Conservation (phyloP, 805 yeast species). For the Kodamaea fukazawae region DNA sequence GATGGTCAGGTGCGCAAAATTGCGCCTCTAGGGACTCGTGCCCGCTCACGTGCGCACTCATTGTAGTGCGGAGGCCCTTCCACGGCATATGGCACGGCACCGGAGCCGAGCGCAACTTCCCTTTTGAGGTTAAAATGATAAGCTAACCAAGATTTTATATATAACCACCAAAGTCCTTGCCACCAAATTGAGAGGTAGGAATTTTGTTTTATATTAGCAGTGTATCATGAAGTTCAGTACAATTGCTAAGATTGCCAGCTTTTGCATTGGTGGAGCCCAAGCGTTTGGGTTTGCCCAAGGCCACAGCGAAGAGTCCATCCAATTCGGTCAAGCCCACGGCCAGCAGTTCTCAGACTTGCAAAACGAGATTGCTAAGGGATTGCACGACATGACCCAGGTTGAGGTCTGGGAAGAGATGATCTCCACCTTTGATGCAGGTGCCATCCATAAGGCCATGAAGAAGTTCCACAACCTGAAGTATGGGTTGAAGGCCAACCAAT, state of each 20-base stretch:
- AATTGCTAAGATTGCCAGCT: conserved; percentile 1
- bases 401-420: conserved; percentile 7
- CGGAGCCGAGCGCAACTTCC: neutral
- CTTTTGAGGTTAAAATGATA: neutral
- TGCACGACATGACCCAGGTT: neutral
- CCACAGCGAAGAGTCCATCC: conserved; percentile 1
- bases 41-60: neutral
- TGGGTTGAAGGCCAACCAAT: conserved; percentile 5
- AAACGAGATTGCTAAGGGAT: too few relatives aligned
- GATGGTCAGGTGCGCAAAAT: too few relatives aligned
- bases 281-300: conserved; percentile 3
- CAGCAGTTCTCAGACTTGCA: conserved; percentile 5
- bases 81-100: too few relatives aligned
- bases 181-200: neutral
- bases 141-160: neutral
- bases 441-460: conserved; percentile 6
- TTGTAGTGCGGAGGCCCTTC: too few relatives aligned
- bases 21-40: too few relatives aligned
- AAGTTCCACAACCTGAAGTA: conserved; percentile 5
- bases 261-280: conserved; percentile 1
- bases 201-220: neutral
- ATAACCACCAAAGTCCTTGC: too few relatives aligned
- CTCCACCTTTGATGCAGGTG: conserved; percentile 1
- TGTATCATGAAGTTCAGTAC: conserved; percentile 5
- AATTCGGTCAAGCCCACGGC: neutral